Percentiles rank a stretch among this genome's conserved stretches.
These are phyloP conservation scores for Guyanaporus albipodus DNA, from an alignment of 768 basidiomycete species.

Conservation along the genomic window DNA sequence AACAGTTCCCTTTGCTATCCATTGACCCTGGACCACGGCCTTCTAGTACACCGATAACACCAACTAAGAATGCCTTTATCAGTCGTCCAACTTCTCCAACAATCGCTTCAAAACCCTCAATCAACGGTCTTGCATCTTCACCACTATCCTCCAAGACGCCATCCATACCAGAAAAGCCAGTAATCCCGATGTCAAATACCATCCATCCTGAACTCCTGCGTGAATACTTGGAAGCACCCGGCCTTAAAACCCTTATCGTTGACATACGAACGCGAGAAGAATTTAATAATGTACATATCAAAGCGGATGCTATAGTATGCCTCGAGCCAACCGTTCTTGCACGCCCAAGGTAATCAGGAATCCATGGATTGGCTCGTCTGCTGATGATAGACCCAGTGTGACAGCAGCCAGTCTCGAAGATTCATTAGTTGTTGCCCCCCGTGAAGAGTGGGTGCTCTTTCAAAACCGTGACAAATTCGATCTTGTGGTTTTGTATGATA, in stretches of 20 bases:
- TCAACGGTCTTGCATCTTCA: constrained; percentile 34
- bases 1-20: constrained; percentile 39
- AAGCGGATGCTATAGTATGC: constrained; percentile 66
- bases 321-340: constrained; percentile 77
- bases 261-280: constrained; percentile 80
- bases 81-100: constrained; percentile 64
- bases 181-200: constrained; percentile 58
- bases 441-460: constrained; percentile 71
- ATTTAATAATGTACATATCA: constrained; percentile 73
- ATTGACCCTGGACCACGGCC: constrained; percentile 53
- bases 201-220: constrained; percentile 57
- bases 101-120: constrained; percentile 42
- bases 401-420: constrained; percentile 67
- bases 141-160: constrained; percentile 30
- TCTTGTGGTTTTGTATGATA: constrained; percentile 82
- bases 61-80: constrained; percentile 49
- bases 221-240: constrained; percentile 48
- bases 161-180: constrained; percentile 33
- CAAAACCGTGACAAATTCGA: constrained; percentile 84
- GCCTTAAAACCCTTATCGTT: constrained; percentile 65
- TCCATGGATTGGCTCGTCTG: constrained; percentile 1
- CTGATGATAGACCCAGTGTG: constrained; percentile 44
- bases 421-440: constrained; percentile 66
- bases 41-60: constrained; percentile 67
- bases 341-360: constrained; percentile 55